Conservation (phyloP, 495 filamentous ascomycete species). For the Aspergillus taichungensis region DNA sequence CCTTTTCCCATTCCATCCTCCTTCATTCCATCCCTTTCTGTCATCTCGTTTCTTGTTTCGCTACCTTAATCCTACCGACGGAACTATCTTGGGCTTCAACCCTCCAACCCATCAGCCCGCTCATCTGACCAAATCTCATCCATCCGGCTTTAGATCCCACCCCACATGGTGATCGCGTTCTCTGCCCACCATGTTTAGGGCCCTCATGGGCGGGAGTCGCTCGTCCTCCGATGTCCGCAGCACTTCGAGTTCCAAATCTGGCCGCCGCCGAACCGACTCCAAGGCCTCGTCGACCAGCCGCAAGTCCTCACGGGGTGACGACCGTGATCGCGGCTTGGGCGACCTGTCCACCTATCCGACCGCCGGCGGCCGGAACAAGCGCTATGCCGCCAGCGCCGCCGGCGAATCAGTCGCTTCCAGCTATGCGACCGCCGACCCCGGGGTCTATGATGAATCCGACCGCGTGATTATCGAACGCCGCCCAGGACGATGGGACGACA, state of each 20-base stretch:
- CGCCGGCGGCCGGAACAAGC: slow-evolving; percentile 29
- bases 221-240: slow-evolving; percentile 32
- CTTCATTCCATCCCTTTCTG: slow-evolving; percentile 5
- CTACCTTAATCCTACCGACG: not conserved
- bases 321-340: slow-evolving; percentile 42
- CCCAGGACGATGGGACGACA: slow-evolving; percentile 25
- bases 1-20: slow-evolving; percentile 1
- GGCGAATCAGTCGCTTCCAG: slow-evolving; percentile 43
- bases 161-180: slow-evolving; percentile 2
- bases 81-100: slow-evolving; percentile 1
- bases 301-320: slow-evolving; percentile 47
- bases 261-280: slow-evolving; percentile 26
- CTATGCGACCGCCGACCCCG: slow-evolving; percentile 45
- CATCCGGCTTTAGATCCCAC: slow-evolving; percentile 5
- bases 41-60: slow-evolving; percentile 1
- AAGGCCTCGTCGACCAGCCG: slow-evolving; percentile 31
- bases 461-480: slow-evolving; percentile 23
- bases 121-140: slow-evolving; percentile 3
- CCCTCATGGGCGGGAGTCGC: slow-evolving; percentile 36
- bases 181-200: slow-evolving; percentile 39
- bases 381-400: slow-evolving; percentile 28
- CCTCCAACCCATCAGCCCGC: not conserved
- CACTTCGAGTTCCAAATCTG: slow-evolving; percentile 24
- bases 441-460: slow-evolving; percentile 19
- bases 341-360: slow-evolving; percentile 30